A percentile compares a stretch with the other conserved stretches of the same genome.
Conservation (phyloP, 257 asterid genomes). For the Solanum appendiculatum region DNA sequence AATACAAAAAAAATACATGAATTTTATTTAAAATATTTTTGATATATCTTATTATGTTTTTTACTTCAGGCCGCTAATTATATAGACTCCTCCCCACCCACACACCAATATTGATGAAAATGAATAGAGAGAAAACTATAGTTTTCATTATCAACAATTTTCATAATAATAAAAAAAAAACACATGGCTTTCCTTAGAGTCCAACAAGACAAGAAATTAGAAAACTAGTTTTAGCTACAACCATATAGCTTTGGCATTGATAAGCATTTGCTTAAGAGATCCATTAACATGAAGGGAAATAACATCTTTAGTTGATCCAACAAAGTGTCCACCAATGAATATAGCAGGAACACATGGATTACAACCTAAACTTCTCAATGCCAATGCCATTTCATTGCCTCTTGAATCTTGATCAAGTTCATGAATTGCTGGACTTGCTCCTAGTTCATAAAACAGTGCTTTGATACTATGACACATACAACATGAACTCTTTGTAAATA, state of each 20-base stretch:
- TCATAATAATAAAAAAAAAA: neutral
- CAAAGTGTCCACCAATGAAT: conserved; percentile 55
- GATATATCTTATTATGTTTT: neutral
- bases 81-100: too few species aligned
- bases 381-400: conserved; percentile 61
- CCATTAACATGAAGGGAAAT: conserved; percentile 71
- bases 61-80: neutral
- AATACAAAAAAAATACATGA: too few species aligned
- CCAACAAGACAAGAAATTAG: neutral
- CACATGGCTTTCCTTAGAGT: neutral
- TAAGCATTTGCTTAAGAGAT: conserved; percentile 52
- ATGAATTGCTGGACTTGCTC: conserved; percentile 70
- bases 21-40: too few species aligned
- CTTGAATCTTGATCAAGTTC: conserved; percentile 54
- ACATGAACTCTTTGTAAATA: conserved; percentile 80
- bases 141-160: neutral
- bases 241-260: conserved; percentile 69
- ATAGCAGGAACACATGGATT: conserved; percentile 69
- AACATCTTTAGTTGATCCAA: conserved; percentile 64
- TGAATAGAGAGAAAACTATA: neutral
- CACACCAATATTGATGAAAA: neutral
- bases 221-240: neutral
- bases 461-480: conserved; percentile 87
- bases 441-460: conserved; percentile 61
- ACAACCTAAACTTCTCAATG: conserved; percentile 52